Base-by-base conservation (phyloP, 106 monocot genomes). In the Dactylorhiza incarnata region DNA sequence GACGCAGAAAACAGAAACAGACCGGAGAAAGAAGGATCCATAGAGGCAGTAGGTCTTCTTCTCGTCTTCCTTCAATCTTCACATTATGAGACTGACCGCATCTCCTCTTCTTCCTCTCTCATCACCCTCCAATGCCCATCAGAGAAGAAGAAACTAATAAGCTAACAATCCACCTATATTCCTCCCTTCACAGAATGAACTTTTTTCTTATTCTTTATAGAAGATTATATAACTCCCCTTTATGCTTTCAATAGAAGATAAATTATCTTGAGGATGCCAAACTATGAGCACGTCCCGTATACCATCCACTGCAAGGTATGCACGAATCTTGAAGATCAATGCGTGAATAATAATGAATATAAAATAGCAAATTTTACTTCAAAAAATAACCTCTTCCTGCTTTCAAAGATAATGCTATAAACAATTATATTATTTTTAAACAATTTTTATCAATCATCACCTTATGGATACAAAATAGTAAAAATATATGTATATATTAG, bases 11-110 rank as follows among this genome's bases (percentile, higher is more conserved):
- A 49, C 11, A 24, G 22, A 44, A 52, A 44, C 78, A 2, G 54
- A 78, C 81, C 81, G 20, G 76, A 81, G 70, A 76, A 75, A 15
- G 81, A 69, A 23, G 70, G 75, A 81, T 81, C 81, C 81, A 81
- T 81, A 25, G 71, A 56, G 56, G 55, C 16, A 22, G 47, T 11
- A 49, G 48, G 4, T 48, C 48, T 72, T 70, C 71, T 45, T 51
- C 53, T 19, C 68, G 29, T 69, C 77, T 45, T 56, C 55, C 24
- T 44, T 24, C 20, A 69, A 44, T 44, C 29, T 69, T 78, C 44
- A 46, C 78, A 54, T 65, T 65, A 65, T 26, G 11, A 65, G 65
- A 65, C 12, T 25, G 5, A 22, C 23, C 7, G 45, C 44, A 56
- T 46, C 69, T 46, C 45, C 10, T 44, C 69, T 69, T n/a, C 45